phyloP scores from a whole-genome alignment of 2,329 filamentous ascomycete genomes.

The Metarhizium guizhouense region DNA sequence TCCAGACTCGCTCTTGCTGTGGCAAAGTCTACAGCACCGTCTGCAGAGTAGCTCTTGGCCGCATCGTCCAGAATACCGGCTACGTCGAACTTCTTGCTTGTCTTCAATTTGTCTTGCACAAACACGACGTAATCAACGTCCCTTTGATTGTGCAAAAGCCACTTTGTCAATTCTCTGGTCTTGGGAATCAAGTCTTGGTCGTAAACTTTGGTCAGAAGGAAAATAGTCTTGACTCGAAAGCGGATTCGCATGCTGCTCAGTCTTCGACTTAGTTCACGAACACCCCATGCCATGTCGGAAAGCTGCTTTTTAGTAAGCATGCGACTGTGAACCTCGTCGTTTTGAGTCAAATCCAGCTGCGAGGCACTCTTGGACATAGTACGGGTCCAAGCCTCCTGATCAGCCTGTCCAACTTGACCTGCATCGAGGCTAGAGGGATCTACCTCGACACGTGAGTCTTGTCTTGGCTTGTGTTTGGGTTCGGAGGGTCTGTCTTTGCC shows the following conservation, averaged over 20 bases:
- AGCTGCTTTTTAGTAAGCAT: constrained; percentile 90
- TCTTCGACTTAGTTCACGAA: constrained; percentile 80
- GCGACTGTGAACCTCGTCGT: constrained; percentile 46
- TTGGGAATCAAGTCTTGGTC: constrained; percentile 71
- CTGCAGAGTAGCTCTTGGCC: constrained; percentile 31
- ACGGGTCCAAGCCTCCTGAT: constrained; percentile 47
- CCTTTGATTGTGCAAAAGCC: constrained; percentile 67
- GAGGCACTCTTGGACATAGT: constrained; percentile 35
- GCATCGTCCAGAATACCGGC: constrained; percentile 57
- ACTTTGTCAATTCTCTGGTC: constrained; percentile 67
- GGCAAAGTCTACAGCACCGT: constrained; percentile 23
- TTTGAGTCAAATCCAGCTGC: constrained; percentile 27
- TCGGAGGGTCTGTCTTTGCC: constrained; percentile 14
- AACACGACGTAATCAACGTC: constrained; percentile 67
- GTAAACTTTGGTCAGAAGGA: constrained; percentile 86
- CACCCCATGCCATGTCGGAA: constrained; percentile 94
- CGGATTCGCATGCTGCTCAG: constrained; percentile 75
- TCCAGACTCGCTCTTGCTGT: constrained; percentile 26
- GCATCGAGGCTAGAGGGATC: constrained; percentile 32
- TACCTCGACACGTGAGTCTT: constrained; percentile 22
- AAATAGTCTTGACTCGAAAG: constrained; percentile 73
- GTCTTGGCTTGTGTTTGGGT: constrained; percentile 9
- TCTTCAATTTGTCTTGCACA: constrained; percentile 66
- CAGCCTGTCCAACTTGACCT: constrained; percentile 40
- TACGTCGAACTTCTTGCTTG: constrained; percentile 65